phyloP scores from a whole-genome alignment of 139 green algal genomes.

The Chlorella ohadii region DNA sequence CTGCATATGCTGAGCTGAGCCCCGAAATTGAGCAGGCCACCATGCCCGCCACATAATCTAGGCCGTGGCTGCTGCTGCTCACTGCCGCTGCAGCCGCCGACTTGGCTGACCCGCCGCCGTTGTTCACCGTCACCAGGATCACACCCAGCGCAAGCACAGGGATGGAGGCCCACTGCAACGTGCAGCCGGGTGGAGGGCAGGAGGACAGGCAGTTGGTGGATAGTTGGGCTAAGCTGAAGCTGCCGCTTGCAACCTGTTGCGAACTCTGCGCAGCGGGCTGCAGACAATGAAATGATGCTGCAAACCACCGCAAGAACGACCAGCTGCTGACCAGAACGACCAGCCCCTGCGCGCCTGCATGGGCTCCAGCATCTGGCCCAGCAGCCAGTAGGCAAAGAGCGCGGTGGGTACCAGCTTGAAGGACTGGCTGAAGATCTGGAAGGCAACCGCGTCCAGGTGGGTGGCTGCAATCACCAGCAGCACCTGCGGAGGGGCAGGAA shows the following conservation, averaged over 20 bases:
- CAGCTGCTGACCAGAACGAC: too few species aligned
- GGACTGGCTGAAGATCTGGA: constrained; percentile 68
- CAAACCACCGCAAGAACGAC: too few species aligned
- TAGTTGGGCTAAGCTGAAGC: too few species aligned
- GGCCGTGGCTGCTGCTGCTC: not conserved
- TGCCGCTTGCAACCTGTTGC: too few species aligned
- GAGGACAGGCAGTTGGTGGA: not conserved
- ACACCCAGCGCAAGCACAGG: constrained; percentile 60
- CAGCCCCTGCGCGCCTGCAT: constrained; percentile 53
- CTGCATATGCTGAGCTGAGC: constrained; percentile 65
- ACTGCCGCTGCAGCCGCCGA: not conserved
- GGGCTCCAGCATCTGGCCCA: constrained; percentile 58
- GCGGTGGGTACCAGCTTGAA: constrained; percentile 75
- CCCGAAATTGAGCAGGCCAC: constrained; percentile 56
- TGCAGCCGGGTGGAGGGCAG: not conserved
- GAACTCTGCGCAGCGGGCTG: too few species aligned
- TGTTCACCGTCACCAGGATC: constrained; percentile 63
- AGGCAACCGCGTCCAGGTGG: constrained; percentile 68
- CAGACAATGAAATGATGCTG: too few species aligned
- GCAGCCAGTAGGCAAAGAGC: constrained; percentile 63
- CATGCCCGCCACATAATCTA: constrained; percentile 51
- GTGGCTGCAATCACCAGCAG: constrained; percentile 64
- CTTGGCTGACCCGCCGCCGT: not conserved
- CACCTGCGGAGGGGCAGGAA: constrained; percentile 38
- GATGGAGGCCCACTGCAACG: constrained; percentile 57